Percentiles rank a stretch among this genome's conserved stretches.
Evolutionary conservation across 441 rosid genomes (phyloP).

Genomic region (Populus hybrid): DNA sequence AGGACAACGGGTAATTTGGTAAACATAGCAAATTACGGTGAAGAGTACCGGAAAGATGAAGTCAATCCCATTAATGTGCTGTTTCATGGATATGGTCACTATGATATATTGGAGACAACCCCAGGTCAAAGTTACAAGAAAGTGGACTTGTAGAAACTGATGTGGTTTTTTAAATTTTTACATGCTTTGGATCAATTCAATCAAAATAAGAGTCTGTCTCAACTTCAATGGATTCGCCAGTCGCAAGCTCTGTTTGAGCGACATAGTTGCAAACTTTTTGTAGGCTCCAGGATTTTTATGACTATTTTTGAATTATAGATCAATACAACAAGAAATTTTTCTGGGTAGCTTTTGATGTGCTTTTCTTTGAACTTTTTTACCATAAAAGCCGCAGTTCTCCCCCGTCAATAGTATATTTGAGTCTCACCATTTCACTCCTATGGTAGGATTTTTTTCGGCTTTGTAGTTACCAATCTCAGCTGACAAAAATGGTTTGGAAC

Average conservation of each 20-base stretch:
- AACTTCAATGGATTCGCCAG: conserved; percentile 16
- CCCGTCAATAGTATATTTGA: neutral
- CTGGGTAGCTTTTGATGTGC: neutral
- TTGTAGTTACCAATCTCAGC: neutral
- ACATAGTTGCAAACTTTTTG: conserved; percentile 25
- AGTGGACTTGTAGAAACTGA: conserved; percentile 26
- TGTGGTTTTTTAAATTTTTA: conserved; percentile 16
- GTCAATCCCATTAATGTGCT: conserved; percentile 52
- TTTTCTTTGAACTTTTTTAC: neutral
- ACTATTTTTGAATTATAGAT: conserved; percentile 4
- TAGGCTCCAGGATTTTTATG: conserved; percentile 3
- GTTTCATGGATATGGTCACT: conserved; percentile 79
- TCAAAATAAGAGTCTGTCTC: conserved; percentile 14
- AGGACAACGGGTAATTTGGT: conserved; percentile 42
- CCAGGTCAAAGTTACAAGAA: conserved; percentile 25
- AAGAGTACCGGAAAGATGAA: conserved; percentile 47
- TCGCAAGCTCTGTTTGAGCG: conserved; percentile 12
- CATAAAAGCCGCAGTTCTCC: neutral
- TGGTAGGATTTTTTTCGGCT: neutral
- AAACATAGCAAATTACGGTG: conserved; percentile 59
- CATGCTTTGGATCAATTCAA: neutral
- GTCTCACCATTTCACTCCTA: neutral
- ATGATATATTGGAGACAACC: conserved; percentile 52
- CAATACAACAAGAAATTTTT: conserved; percentile 2
- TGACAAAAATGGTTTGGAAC: neutral